phyloP scores from a whole-genome alignment of 2,329 filamentous ascomycete species.

The Didymella segeticola region DNA sequence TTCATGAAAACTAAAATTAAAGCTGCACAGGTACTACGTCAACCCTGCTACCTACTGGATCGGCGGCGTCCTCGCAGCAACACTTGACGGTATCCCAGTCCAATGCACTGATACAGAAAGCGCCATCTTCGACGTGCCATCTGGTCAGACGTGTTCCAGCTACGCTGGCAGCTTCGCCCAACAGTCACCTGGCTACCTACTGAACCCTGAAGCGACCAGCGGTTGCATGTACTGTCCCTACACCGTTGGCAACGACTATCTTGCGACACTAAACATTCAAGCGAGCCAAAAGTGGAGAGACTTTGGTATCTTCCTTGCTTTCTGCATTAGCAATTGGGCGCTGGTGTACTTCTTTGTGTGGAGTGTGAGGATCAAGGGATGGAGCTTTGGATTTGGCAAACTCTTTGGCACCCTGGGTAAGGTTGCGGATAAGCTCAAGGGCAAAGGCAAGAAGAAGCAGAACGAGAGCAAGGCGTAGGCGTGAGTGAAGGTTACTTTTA shows the following conservation, averaged over 20 bases:
- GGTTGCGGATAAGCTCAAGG: conserved; percentile 24
- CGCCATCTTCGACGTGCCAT: conserved; percentile 70
- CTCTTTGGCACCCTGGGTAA: conserved; percentile 60
- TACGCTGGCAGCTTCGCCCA: conserved; percentile 69
- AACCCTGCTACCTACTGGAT: conserved; percentile 73
- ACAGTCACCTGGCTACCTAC: conserved; percentile 66
- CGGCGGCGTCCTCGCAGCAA: conserved; percentile 70
- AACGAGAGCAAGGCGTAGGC: conserved; percentile 5
- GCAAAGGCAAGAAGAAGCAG: conserved; percentile 21
- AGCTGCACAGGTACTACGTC: conserved; percentile 58
- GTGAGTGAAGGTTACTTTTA: not conserved
- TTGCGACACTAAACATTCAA: conserved; percentile 63
- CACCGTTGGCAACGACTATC: conserved; percentile 69
- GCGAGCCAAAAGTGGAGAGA: conserved; percentile 71
- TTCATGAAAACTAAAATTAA: conserved; percentile 61
- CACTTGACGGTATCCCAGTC: conserved; percentile 59
- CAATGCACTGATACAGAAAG: conserved; percentile 61
- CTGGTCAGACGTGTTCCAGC: conserved; percentile 66
- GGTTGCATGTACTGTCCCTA: conserved; percentile 77
- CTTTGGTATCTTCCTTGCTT: conserved; percentile 76
- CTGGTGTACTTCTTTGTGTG: conserved; percentile 81
- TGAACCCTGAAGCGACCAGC: conserved; percentile 63
- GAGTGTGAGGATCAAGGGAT: conserved; percentile 72
- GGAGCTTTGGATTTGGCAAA: conserved; percentile 71
- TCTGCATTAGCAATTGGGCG: conserved; percentile 73